Evolutionary conservation across 129 eudicot genomes (phyloP), one percentile per base, ranked within the genome.

Genomic region (Tanacetum coccineum): DNA sequence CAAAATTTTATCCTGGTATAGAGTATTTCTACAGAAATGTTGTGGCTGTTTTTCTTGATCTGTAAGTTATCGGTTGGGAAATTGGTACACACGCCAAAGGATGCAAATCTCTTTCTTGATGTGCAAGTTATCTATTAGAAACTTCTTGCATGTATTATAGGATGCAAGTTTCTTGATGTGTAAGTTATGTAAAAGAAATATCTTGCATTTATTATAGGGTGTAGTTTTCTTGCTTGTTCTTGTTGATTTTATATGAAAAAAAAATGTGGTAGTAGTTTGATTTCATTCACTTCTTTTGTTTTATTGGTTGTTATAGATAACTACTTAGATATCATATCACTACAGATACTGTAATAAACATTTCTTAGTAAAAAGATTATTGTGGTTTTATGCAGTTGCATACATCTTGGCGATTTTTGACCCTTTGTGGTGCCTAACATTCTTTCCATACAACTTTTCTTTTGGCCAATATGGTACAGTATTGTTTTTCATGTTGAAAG

Each of bases 91-190:
- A 8, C 42, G 42, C 6, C 10, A 36, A 36, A 36, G 42, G 42
- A 49, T 49, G 5, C 54, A 49, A 54, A 19, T 54, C 26, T 54
- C 22, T 59, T 66, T 45, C 62, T 71, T 71, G 63, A 32, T 63
- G 3, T 67, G 40, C 9, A 54, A 54, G 59, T 59, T 51, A 57
- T 74, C 26, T 70, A 22, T 47, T 45, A 60, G 74, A 68, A 72
- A 76, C 54, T 42, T 59, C 46, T 30, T 56, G 54, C 13, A 64
- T 73, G 79, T 73, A 69, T 77, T 79, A 63, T 77, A 73, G 62
- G 72, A 47, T 78, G 74, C 71, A 60, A 30, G 57, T 51, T 70
- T 48, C 59, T 45, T 55, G 72, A 65, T 28, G 64, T 26, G 59
- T 14, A 66, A 66, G 67, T 74, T 74, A 66, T 74, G 44, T 74